Percentiles rank a stretch among this genome's conserved stretches.
phyloP scores from a whole-genome alignment of 1,139 yeast genomes.

The Geotrichum macrosporum region DNA sequence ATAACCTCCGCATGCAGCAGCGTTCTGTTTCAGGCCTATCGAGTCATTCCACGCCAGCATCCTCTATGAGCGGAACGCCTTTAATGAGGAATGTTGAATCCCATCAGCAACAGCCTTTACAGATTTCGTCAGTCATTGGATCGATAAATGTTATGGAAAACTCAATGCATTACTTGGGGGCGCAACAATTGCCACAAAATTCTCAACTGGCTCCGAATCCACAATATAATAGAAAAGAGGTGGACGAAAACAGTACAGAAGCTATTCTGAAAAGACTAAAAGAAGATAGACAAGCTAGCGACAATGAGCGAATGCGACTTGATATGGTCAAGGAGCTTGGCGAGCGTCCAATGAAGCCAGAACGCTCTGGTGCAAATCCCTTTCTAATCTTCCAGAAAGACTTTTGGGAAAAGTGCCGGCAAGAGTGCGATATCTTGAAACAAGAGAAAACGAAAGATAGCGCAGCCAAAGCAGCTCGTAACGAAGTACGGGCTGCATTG shows the following conservation, averaged over 20 bases:
- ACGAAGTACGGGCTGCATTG: constrained; percentile 42
- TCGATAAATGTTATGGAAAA: constrained; percentile 10
- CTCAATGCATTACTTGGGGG: constrained; percentile 1
- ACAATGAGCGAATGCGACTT: constrained; percentile 37
- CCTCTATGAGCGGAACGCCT: constrained; percentile 17
- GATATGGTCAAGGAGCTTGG: constrained; percentile 40
- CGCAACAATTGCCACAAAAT: constrained; percentile 1
- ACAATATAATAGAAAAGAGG: too few species aligned
- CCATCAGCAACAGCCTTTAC: constrained; percentile 12
- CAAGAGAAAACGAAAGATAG: constrained; percentile 34
- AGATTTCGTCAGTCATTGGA: constrained; percentile 9
- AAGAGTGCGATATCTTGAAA: constrained; percentile 38
- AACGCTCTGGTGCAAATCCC: constrained; percentile 42
- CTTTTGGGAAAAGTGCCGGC: constrained; percentile 42
- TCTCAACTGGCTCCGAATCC: too few species aligned
- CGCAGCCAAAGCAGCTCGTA: constrained; percentile 38
- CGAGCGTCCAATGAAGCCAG: constrained; percentile 41
- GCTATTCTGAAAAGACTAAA: constrained; percentile 26
- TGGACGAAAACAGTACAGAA: constrained; percentile 19
- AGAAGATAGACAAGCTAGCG: constrained; percentile 31
- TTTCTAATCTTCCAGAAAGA: constrained; percentile 43
- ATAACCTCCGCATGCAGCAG: constrained; percentile 3
- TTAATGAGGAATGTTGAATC: background rate
- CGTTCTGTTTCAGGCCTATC: constrained; percentile 9
- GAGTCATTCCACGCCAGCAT: constrained; percentile 16